Evolutionary conservation across 176 grass and related monocot species (phyloP).

Genomic region (Chrysopogon serrulatus): DNA sequence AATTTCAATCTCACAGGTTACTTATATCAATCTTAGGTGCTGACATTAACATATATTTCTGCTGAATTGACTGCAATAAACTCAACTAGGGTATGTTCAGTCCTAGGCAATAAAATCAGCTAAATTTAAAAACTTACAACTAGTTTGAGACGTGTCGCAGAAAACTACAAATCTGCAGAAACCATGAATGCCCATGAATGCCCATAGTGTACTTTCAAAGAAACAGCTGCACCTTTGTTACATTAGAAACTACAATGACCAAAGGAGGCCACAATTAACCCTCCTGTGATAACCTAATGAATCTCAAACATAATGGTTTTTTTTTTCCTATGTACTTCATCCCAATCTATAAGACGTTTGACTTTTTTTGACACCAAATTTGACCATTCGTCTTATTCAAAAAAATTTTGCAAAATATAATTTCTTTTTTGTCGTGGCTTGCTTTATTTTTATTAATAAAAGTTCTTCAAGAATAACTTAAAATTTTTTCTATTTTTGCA

Average conservation of each 20-base stretch:
- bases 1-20: neutral
- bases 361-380: too few relatives aligned
- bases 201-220: too few relatives aligned
- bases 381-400: too few relatives aligned
- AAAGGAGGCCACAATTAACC: neutral
- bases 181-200: too few relatives aligned
- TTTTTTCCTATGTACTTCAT: neutral
- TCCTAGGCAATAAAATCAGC: neutral
- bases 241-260: neutral
- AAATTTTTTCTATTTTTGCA: too few relatives aligned
- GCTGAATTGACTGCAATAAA: neutral
- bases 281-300: neutral
- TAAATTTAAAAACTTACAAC: neutral
- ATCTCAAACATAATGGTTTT: neutral
- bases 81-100: neutral
- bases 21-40: neutral
- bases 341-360: too few relatives aligned
- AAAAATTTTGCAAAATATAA: too few relatives aligned
- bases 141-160: neutral
- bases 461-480: too few relatives aligned
- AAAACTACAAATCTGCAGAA: too few relatives aligned
- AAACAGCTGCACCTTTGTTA: neutral
- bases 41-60: neutral
- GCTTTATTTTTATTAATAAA: too few relatives aligned
- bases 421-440: too few relatives aligned